A percentile compares a stretch with the other conserved stretches of the same genome.
Conservation (phyloP, 805 yeast species). For the Candida hungchunana region DNA sequence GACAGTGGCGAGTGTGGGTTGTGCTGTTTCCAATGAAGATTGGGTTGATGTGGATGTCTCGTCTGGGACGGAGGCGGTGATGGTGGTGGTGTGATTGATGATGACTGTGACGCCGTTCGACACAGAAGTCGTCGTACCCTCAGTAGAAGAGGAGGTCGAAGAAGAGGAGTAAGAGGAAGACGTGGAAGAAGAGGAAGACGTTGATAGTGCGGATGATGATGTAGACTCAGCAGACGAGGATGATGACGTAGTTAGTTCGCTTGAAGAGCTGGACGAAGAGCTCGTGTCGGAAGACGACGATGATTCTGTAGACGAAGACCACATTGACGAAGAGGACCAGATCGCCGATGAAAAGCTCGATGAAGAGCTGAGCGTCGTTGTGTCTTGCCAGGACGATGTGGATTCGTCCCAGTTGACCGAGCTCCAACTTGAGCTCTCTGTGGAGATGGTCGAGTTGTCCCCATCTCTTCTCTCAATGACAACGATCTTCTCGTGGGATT, state of each 20-base stretch:
- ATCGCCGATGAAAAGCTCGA: background rate
- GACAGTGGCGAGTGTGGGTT: conserved; percentile 17
- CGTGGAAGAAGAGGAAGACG: conserved; percentile 4
- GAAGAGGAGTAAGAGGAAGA: conserved; percentile 7
- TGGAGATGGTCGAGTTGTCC: background rate
- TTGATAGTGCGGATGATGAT: conserved; percentile 2
- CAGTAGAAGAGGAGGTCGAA: conserved; percentile 7
- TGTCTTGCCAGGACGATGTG: background rate
- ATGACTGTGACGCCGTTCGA: conserved; percentile 18
- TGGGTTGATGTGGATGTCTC: conserved; percentile 24
- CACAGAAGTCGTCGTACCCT: conserved; percentile 8
- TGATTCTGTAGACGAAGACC: background rate
- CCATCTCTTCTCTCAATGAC: conserved; percentile 4
- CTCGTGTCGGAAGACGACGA: background rate
- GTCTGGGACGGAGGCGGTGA: conserved; percentile 6
- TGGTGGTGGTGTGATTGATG: conserved; percentile 20
- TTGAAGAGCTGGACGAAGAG: conserved; percentile 1
- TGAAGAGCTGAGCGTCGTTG: background rate
- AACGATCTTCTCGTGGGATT: background rate
- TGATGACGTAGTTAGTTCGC: background rate
- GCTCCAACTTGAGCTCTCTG: background rate
- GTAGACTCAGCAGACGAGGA: conserved; percentile 2
- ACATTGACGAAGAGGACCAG: background rate
- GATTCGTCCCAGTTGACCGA: background rate
- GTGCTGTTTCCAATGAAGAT: conserved; percentile 22